A percentile compares a stretch with the other conserved stretches of the same genome.
phyloP scores from a whole-genome alignment of 2,329 filamentous ascomycete genomes.

The Cladosporium sp. region DNA sequence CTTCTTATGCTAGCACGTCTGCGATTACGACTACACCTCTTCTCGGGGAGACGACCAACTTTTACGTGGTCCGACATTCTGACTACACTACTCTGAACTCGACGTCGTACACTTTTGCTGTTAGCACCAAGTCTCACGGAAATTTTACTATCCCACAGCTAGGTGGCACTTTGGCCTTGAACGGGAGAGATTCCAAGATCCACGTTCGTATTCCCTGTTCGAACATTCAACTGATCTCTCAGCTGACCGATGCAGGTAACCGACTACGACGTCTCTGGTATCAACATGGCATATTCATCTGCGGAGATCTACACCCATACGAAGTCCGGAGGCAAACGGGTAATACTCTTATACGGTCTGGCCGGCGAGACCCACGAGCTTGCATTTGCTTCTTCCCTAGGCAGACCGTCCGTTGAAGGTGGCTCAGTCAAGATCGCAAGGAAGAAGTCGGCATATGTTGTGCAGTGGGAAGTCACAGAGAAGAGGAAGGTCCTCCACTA shows the following conservation, averaged over 20 bases:
- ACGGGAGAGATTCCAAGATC: conserved; percentile 63
- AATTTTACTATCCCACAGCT: conserved; percentile 56
- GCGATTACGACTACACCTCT: conserved; percentile 60
- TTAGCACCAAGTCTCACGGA: conserved; percentile 58
- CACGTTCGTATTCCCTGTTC: conserved; percentile 42
- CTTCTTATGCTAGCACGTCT: conserved; percentile 50
- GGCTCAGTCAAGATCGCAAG: conserved; percentile 36
- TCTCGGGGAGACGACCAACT: conserved; percentile 51
- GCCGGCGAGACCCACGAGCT: conserved; percentile 61
- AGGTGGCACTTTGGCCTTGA: conserved; percentile 53
- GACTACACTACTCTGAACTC: conserved; percentile 57
- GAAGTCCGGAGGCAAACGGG: conserved; percentile 54
- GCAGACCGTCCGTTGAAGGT: conserved; percentile 33
- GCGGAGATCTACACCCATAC: conserved; percentile 69
- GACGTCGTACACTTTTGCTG: conserved; percentile 58
- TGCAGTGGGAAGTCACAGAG: conserved; percentile 54
- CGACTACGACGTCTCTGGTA: conserved; percentile 60
- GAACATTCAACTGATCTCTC: background rate
- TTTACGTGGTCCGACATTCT: conserved; percentile 62
- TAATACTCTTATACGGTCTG: conserved; percentile 62
- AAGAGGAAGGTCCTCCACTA: conserved; percentile 50
- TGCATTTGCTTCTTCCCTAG: conserved; percentile 40
- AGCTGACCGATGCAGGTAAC: conserved; percentile 41
- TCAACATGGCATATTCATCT: conserved; percentile 63
- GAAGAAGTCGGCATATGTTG: conserved; percentile 42